These are phyloP conservation scores for Vitis riparia DNA, from an alignment of 164 flowering plant genomes.

Conservation along the genomic window DNA sequence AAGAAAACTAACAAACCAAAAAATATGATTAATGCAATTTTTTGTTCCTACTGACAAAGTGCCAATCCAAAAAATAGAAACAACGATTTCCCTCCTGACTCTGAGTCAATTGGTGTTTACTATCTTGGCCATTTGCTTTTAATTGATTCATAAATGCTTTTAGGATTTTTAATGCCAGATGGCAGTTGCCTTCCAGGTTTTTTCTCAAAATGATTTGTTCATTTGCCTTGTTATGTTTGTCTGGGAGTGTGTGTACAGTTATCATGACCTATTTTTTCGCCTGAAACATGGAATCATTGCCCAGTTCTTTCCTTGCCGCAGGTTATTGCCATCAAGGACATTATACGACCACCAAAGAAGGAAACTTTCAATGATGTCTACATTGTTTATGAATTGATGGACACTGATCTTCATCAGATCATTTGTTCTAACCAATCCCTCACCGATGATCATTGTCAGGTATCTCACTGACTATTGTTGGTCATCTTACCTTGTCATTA, in stretches of 20 bases:
- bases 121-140: background rate
- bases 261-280: no score
- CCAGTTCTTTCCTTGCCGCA: slow-evolving; percentile 13
- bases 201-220: background rate
- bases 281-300: no score
- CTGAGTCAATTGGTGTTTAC: background rate
- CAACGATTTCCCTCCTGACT: no score
- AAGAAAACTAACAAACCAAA: no score
- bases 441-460: slow-evolving; percentile 57
- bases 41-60: no score
- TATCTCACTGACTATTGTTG: slow-evolving; percentile 15
- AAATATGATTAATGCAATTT: no score
- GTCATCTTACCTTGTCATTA: background rate
- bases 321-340: slow-evolving; percentile 53
- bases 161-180: background rate
- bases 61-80: no score
- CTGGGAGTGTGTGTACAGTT: no score
- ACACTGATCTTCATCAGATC: slow-evolving; percentile 59
- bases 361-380: slow-evolving; percentile 56
- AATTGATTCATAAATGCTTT: background rate
- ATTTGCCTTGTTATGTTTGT: background rate
- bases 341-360: slow-evolving; percentile 49
- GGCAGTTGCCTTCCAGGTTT: background rate
- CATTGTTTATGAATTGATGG: slow-evolving; percentile 59
- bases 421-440: slow-evolving; percentile 49